These are phyloP conservation scores for Didymella sp. DNA, from an alignment of 2,329 filamentous ascomycete genomes.

Conservation along the genomic window DNA sequence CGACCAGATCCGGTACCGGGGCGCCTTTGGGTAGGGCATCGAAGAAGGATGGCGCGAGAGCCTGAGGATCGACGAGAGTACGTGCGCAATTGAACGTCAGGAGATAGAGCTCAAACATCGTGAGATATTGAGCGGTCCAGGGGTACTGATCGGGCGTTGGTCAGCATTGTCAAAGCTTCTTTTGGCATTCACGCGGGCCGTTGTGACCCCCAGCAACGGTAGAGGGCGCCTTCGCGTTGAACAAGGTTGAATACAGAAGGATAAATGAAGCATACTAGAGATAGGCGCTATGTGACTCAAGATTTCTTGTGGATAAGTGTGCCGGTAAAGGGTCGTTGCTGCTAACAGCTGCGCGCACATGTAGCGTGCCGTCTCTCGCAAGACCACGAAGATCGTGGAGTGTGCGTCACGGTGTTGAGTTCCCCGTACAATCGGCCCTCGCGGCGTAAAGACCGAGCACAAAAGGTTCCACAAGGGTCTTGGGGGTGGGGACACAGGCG, in stretches of 20 bases:
- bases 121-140: slow-evolving; percentile 4
- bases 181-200: slow-evolving; percentile 2
- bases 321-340: not conserved
- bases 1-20: slow-evolving; percentile 70
- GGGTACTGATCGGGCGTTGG: slow-evolving; percentile 22
- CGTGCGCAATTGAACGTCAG: slow-evolving; percentile 91
- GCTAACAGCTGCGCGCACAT: not conserved
- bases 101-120: slow-evolving; percentile 72
- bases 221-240: too few species aligned
- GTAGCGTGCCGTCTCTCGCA: not conserved
- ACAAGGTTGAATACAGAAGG: not conserved
- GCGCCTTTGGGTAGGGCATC: slow-evolving; percentile 47
- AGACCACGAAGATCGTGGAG: not conserved
- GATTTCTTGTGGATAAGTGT: not conserved
- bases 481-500: slow-evolving; percentile 27
- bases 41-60: slow-evolving; percentile 73
- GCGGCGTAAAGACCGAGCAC: slow-evolving; percentile 7
- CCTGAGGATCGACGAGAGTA: slow-evolving; percentile 69
- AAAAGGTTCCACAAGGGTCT: slow-evolving; percentile 24
- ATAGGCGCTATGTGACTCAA: not conserved
- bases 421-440: slow-evolving; percentile 8
- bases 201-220: not conserved
- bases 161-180: slow-evolving; percentile 30
- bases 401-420: slow-evolving; percentile 3
- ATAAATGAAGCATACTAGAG: slow-evolving; percentile 4